Base-by-base conservation (phyloP, 139 green algal species). In the Micractinium sp. region DNA sequence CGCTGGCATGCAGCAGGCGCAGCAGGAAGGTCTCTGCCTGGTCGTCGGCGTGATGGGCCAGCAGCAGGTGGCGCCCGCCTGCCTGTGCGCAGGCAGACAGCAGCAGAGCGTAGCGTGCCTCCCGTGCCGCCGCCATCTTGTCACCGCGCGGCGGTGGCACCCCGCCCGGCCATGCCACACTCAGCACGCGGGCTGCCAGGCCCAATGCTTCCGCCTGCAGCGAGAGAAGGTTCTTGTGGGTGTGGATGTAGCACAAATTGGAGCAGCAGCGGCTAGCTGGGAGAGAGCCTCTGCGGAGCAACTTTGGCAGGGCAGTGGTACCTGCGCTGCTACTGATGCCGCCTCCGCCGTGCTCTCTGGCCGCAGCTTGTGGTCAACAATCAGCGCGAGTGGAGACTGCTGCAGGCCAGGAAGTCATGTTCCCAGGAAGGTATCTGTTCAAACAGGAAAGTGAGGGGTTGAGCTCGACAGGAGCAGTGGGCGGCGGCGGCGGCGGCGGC, bases 1-100 rank as follows among this genome's bases (percentile, higher is more conserved):
- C 93, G 74, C 88, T 94, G 47, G 86, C 93, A 35, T 93, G 92
- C 39, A 89, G 53, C 15, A 94, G 80, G 33, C 93, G 91, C 81
- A 95, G 90, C 61, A 95, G 76, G 19, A 95, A 89, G 19, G 89
- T 95, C 82, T 95, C 93, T 25, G 87, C 91, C 85, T 95, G 93
- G 82, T 95, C 92, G 53, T 92, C 92, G 85, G 86, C 93, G 63
- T 95, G 93, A 85, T 95, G 93, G 0, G 79, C 93, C 38, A 87
- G 90, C 39, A 95, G 82, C 77, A 95, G 86, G 33, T 85, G n/a
- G 35, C 56, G 23, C 2, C 91, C 27, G 27, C 89, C 74, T n/a
- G 33, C 38, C 36, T 67, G 35, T 0, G 81, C 67, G 66, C 87
- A 92, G 3, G 79, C 92, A 14, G 56, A 29, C 27, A 89, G 61